phyloP scores from a whole-genome alignment of 495 filamentous ascomycete genomes.

The Aspergillus hancockii region DNA sequence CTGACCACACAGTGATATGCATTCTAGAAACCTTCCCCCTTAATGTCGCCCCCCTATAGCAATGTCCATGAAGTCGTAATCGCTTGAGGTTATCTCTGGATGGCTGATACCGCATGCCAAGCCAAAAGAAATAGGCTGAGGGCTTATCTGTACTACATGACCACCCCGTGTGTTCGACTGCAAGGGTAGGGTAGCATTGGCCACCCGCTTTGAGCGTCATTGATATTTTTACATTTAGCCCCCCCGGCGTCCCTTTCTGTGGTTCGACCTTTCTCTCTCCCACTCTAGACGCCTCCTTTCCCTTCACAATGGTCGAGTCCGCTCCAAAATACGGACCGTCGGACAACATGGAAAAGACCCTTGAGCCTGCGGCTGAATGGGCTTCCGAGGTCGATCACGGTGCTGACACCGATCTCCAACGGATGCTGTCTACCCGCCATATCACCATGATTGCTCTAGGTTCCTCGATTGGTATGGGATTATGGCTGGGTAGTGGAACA shows the following conservation, averaged over 20 bases:
- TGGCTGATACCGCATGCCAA: neutral
- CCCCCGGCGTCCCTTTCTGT: neutral
- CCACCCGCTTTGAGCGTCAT: neutral
- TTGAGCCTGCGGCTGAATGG: constrained; percentile 4
- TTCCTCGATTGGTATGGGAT: constrained; percentile 33
- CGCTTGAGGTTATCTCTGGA: neutral
- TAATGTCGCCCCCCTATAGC: neutral
- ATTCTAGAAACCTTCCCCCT: neutral
- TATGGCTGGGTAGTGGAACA: constrained; percentile 30
- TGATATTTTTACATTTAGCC: neutral
- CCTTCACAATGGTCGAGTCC: constrained; percentile 1
- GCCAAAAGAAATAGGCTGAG: neutral
- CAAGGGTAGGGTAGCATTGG: neutral
- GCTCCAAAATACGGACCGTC: neutral
- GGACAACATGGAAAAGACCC: constrained; percentile 11
- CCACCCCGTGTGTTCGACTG: neutral
- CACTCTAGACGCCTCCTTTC: neutral
- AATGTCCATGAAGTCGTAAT: neutral
- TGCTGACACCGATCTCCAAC: constrained; percentile 30
- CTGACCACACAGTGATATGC: neutral
- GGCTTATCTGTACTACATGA: neutral
- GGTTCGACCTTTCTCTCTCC: neutral
- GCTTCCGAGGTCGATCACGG: constrained; percentile 17
- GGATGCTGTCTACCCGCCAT: constrained; percentile 32
- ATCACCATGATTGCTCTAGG: constrained; percentile 37